Evolutionary conservation across 2,329 filamentous ascomycete species (phyloP), one percentile per base, ranked within the genome.

Genomic region (Setomelanomma holmii): DNA sequence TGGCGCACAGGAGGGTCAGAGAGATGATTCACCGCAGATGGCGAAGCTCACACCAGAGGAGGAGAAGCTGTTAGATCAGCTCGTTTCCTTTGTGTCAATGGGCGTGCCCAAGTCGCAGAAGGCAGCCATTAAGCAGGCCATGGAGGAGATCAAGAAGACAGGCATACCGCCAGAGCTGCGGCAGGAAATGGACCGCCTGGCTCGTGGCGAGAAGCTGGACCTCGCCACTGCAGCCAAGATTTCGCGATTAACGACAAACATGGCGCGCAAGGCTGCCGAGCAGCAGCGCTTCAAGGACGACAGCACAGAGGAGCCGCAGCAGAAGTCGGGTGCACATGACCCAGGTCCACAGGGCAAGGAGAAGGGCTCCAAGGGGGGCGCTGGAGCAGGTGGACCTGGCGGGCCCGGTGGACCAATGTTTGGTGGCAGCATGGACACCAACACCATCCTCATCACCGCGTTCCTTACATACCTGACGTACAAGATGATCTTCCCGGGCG

Each of bases 131-230:
- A 80, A 86, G 52, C 80, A 84, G 41, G 80, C 86, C 7, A 75
- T 89, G n/a, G 77, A 83, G 55, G 78, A 82, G 22, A 81, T 93
- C 55, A 85, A 87, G 75, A 80, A 81, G 54, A 81, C 86, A 36
- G 91, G 91, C 8, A 84, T 91, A 14, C 90, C 91, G 1, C 65
- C 76, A 19, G 90, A 91, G 68, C 76, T 91, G 16, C 82, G 84
- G 48, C 82, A 88, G 58, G 81, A 89, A 45, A 82, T 88, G 73
- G 80, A 85, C 44, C 80, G 81, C 58, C 76, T 78, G 66, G 76
- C 71, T 72, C 81, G 79, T 24, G 78, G 79, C 24, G 75, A 79
- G 58, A 72, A 74, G 49, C 67, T 82, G 24, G 79, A 81, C 33
- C 67, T 85, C 53, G 81, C 82, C 63, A 82, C 81, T 10, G 84